Evolutionary conservation across 2,329 filamentous ascomycete species (phyloP), one percentile per base, ranked within the genome.

Genomic region (Cercospora nicotianae): DNA sequence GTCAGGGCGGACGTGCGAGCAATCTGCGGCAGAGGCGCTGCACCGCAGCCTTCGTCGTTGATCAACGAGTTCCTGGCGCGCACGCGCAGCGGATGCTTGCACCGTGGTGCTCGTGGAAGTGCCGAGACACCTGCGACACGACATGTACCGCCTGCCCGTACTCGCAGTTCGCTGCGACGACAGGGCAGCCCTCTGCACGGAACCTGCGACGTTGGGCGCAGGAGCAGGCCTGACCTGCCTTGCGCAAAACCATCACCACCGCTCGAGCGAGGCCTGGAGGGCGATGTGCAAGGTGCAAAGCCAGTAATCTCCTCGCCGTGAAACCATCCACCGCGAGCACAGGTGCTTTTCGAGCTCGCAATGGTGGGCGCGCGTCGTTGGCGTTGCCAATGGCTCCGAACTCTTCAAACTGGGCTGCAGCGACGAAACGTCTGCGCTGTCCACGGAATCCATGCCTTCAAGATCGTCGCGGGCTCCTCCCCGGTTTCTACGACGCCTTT

Each of bases 61-160:
- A 23, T 59, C 55, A 28, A 60, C 33, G 42, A 48, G 57, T 55
- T 65, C 23, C 20, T 51, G 51, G 45, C 31, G 26, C 36, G 42
- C 53, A 60, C 42, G 55, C 55, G 39, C 57, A 31, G 55, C 57
- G 48, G 28, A 60, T 48, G n/a, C 58, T 53, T 33, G 61, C 53
- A 63, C 33, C 7, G 33, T 60, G 55, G 55, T 64, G 55, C 65
- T 67, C 57, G 65, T 67, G 42, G 55, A 48, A 53, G 65, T 67
- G 57, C 65, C 60, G 64, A 66, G 58, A 62, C 64, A 61, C 45
- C 60, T 63, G 45, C 33, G 28, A 65, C 63, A 65, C 60, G 60
- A 67, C 60, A 67, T 67, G 65, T 66, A 58, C 58, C 64, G 18
- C 18, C 20, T 3, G 45, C 5, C 30, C 36, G 57, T 48, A 30